Percentiles rank a stretch among this genome's conserved stretches.
Evolutionary conservation across 2,329 filamentous ascomycete species (phyloP).

Genomic region (Diplodia scrobiculata): DNA sequence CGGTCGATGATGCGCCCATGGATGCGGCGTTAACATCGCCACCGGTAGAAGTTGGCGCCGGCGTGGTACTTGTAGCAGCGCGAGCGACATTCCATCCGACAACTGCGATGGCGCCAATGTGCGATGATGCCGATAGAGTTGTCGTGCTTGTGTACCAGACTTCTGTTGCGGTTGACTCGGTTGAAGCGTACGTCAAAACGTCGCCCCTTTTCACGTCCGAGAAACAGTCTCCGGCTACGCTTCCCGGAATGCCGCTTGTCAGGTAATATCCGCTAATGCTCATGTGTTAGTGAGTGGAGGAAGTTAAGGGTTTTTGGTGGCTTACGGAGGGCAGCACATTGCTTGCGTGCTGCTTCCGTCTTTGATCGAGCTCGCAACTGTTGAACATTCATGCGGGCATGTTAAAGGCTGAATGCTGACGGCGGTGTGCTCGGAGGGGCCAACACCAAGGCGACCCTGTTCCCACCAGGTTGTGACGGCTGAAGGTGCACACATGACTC

Average conservation of each 20-base stretch:
- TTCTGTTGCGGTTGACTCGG: not conserved
- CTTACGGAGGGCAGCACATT: constrained; percentile 30
- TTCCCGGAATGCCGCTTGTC: not conserved
- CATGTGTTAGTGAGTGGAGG: not conserved
- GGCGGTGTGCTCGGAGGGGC: constrained; percentile 19
- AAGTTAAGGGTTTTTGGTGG: not conserved
- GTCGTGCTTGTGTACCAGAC: constrained; percentile 20
- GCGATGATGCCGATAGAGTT: constrained; percentile 19
- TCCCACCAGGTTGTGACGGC: constrained; percentile 30
- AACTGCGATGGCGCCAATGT: constrained; percentile 28
- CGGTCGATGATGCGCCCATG: not conserved
- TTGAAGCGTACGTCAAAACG: not conserved
- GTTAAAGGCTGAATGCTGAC: constrained; percentile 27
- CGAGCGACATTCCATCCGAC: constrained; percentile 25
- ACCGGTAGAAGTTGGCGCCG: not conserved
- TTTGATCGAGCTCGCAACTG: constrained; percentile 25
- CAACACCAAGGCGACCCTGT: constrained; percentile 26
- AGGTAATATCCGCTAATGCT: not conserved
- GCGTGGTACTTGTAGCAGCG: not conserved
- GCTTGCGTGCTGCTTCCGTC: constrained; percentile 23
- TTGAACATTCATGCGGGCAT: constrained; percentile 29
- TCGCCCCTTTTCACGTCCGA: not conserved
- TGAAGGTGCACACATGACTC: constrained; percentile 28
- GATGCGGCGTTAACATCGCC: no score
- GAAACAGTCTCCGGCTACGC: not conserved